Evolutionary conservation across 345 rosid genomes (phyloP), one percentile per base, ranked within the genome.

Genomic region (Bruguiera sexangula): DNA sequence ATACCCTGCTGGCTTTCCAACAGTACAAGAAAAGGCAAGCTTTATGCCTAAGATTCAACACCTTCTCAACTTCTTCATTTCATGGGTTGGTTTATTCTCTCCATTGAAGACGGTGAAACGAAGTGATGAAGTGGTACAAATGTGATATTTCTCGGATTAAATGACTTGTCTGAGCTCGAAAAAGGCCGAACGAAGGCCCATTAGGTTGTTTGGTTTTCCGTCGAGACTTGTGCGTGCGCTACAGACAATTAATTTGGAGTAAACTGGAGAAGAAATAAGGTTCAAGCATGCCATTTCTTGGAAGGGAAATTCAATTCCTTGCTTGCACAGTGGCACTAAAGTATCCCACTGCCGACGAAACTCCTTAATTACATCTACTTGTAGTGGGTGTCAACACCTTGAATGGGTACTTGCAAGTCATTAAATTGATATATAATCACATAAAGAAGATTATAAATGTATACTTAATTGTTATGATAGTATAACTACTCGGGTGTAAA

Each of bases 21-120:
- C 19, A 0, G 50, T 43, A 15, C 50, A 43, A 43, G 50, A 43
- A 43, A 43, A 43, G 15, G 19, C 50, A 13, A 43, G 71, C 73
- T 62, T 77, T 16, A 55, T 66, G 66, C 70, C 24, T 19, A 75
- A 57, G 64, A 50, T 75, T 31, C 62, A 32, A 24, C 65, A 70
- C 55, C 55, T 57, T 54, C 8, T 73, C 56, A 59, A 77, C 46
- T 58, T 46, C 62, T 72, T 60, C 48, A 20, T 39, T 29, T 74
- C 72, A 39, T 64, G 76, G 81, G 16, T 71, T 54, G 26, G 76
- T 70, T 68, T 62, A 24, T 61, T 63, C 10, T 63, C 43, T 3
- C 65, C 31, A 4, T 8, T 34, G 16, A 63, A 67, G 62, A 21
- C 60, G 39, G 63, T 55, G 56, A 77, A 63, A 16, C 34, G 68